Base-by-base conservation (phyloP, 345 rosid genomes). In the Sonneratia alba region DNA sequence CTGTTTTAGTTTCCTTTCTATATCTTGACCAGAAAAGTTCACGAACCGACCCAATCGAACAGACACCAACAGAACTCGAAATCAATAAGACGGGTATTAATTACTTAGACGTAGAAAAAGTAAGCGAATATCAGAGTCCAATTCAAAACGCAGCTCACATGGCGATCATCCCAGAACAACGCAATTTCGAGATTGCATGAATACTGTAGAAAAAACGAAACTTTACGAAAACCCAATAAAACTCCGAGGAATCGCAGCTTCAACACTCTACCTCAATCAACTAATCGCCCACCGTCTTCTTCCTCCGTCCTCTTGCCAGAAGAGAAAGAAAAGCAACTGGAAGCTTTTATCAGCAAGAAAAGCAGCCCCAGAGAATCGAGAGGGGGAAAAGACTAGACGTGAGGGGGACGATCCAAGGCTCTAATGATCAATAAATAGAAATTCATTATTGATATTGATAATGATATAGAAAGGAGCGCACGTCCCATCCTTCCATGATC, bases 331-430 rank as follows among this genome's bases (percentile, higher is more conserved):
- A 11, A 32, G 66, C 66, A 62, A 34, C 19, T 24, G 36, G 65
- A 71, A 18, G 76, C 64, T 37, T 73, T 21, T 15, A 68, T 32
- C 66, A 24, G 75, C 70, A 47, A 73, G 70, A 67, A 67, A 66
- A 42, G 63, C 45, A 49, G 62, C 22, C 34, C 15, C 57, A 7
- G 13, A 0, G 18, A 66, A 51, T 15, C 45, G 47, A 66, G 45
- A 15, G 36, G 10, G 22, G 32, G 2, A 27, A 47, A 47, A 47
- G 14, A 47, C 51, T 9, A 47, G 51, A 73, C 76, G 76, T 61
- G 82, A 72, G 68, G 67, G 64, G 64, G 66, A 75, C 38, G 75
- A 78, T 74, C 76, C 79, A 36, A 72, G 7, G 77, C 76, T 72
- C 36, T 15, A 4, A 53, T 18, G 18, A 53, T 53, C 1, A 53